phyloP scores from a whole-genome alignment of 257 asterid species.

The Coffea canephora region DNA sequence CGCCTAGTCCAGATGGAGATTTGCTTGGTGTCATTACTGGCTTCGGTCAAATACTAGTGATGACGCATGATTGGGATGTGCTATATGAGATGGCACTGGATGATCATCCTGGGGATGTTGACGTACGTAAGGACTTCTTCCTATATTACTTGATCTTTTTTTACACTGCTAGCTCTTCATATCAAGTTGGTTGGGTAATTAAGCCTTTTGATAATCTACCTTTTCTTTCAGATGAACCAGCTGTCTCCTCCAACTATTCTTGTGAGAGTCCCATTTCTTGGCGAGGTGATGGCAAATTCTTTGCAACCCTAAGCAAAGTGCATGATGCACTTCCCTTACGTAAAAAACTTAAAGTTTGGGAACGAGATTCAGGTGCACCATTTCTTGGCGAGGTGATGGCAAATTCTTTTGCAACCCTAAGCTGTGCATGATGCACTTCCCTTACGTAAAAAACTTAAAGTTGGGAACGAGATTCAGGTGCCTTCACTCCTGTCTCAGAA shows the following conservation, averaged over 20 bases:
- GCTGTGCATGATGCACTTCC: slow-evolving; percentile 51
- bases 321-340: slow-evolving; percentile 42
- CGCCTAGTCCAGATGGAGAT: slow-evolving; percentile 99
- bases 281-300: slow-evolving; percentile 93
- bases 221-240: slow-evolving; percentile 51
- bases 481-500: slow-evolving; percentile 78
- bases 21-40: slow-evolving; percentile 77
- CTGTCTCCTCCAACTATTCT: slow-evolving; percentile 43
- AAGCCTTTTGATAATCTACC: background rate
- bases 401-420: slow-evolving; percentile 75
- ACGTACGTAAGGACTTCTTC: slow-evolving; percentile 77
- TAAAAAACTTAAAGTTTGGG: slow-evolving; percentile 92
- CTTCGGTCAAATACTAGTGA: slow-evolving; percentile 78
- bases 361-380: slow-evolving; percentile 77
- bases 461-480: slow-evolving; percentile 96
- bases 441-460: slow-evolving; percentile 64
- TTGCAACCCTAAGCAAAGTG: slow-evolving; percentile 69
- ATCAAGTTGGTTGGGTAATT: background rate
- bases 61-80: slow-evolving; percentile 98
- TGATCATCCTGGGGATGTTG: slow-evolving; percentile 71
- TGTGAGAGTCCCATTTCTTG: slow-evolving; percentile 64
- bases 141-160: slow-evolving; percentile 27
- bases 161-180: background rate
- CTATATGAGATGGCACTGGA: slow-evolving; percentile 80
- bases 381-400: slow-evolving; percentile 96